Evolutionary conservation across 139 green algal species (phyloP).

Genomic region (Microglena sp.): DNA sequence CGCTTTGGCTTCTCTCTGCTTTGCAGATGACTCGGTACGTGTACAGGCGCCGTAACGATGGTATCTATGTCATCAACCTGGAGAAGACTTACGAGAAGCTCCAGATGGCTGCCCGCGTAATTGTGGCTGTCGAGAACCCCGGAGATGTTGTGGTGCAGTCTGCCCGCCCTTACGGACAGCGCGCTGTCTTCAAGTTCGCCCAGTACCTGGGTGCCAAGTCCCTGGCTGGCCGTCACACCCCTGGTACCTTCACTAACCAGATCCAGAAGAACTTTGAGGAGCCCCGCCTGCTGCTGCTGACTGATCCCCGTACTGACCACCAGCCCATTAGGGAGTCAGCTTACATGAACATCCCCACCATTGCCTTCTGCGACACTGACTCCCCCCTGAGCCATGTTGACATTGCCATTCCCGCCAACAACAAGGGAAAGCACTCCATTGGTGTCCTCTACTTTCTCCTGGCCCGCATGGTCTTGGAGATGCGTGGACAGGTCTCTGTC

Average conservation of each 20-base stretch:
- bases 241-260: slow-evolving; percentile 99
- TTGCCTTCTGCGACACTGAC: slow-evolving; percentile 99
- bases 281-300: slow-evolving; percentile 93
- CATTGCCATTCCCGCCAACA: slow-evolving; percentile 99
- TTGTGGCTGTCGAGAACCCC: slow-evolving; percentile 98
- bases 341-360: slow-evolving; percentile 99
- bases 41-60: slow-evolving; percentile 71
- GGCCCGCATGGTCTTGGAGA: slow-evolving; percentile 95
- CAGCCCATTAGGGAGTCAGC: slow-evolving; percentile 95
- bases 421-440: slow-evolving; percentile 91
- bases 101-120: slow-evolving; percentile 92
- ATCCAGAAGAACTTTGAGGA: slow-evolving; percentile 96
- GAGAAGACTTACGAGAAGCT: slow-evolving; percentile 99
- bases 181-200: slow-evolving; percentile 97
- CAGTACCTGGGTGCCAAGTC: slow-evolving; percentile 92
- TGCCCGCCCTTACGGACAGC: slow-evolving; percentile 87
- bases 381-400: slow-evolving; percentile 86
- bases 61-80: slow-evolving; percentile 99
- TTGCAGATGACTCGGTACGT: slow-evolving; percentile 93
- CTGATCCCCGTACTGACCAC: slow-evolving; percentile 82
- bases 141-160: slow-evolving; percentile 69
- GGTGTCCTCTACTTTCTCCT: slow-evolving; percentile 96
- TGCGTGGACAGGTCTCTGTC: slow-evolving; percentile 77
- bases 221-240: slow-evolving; percentile 95
- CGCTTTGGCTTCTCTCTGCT: neutral